Evolutionary conservation across 352 stramenopile species (phyloP), one percentile per base, ranked within the genome.

Genomic region (Globisporangium irregulare): DNA sequence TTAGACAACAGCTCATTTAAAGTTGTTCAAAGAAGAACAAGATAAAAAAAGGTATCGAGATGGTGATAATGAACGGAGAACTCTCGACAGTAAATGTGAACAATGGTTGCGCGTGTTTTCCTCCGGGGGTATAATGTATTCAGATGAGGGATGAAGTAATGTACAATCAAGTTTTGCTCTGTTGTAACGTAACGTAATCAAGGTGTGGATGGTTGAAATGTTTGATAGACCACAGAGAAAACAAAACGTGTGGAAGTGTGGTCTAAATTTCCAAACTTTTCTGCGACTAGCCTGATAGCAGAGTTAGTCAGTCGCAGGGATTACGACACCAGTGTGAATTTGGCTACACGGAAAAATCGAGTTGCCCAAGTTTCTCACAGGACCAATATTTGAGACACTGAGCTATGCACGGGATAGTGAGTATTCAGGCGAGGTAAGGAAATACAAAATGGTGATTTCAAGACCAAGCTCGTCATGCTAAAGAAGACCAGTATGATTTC

Each of bases 1-100:
- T 22, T 89, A 77, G 38, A 34, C 20, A 24, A 10, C 24, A 14
- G 4, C n/a, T 57, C 51, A 24, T 56, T 24, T 6, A 4, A 14
- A 24, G 18, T 32, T 29, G n/a, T 22, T 51, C 6, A 51, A 15
- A 51, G 43, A 51, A 51, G 43, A 51, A 51, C 18, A 51, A 51
- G 43, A 12, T n/a, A n/a, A 51, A 46, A 46, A 38, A 46, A 46
- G 14, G 18, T 24, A n/a, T 51, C 43, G 43, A 22, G 18, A 12
- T 12, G 43, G 18, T 50, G 43, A 9, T 1, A 51, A 24, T 24
- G 43, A 24, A 12, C 5, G 2, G 18, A 10, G 43, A 51, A 24
- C 2, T 51, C 43, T 51, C 18, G 43, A 51, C 22, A n/a, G 22
- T 50, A 24, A 43, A 46, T 12, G 38, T 46, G 38, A 46, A 22